Percentiles rank a stretch among this genome's conserved stretches.
These are phyloP conservation scores for Colletotrichum aenigma DNA, from an alignment of 2,329 filamentous ascomycete genomes.

Conservation along the genomic window DNA sequence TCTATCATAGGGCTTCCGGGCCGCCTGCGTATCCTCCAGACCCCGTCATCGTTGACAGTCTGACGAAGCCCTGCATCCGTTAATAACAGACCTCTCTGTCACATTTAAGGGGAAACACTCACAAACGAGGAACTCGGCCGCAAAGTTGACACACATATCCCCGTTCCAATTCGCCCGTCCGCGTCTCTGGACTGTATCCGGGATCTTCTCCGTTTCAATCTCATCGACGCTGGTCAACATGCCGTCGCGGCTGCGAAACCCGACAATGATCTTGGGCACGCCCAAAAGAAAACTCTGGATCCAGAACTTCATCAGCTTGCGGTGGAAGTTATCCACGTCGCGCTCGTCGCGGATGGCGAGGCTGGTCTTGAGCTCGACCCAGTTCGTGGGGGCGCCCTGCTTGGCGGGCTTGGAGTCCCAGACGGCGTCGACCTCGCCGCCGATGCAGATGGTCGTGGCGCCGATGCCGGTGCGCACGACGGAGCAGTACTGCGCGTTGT, in stretches of 20 bases:
- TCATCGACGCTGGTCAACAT: conserved; percentile 76
- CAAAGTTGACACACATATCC: conserved; percentile 92
- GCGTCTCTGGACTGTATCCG: conserved; percentile 71
- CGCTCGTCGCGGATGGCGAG: conserved; percentile 70
- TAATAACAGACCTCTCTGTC: background rate
- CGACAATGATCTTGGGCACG: conserved; percentile 89
- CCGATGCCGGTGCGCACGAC: conserved; percentile 90
- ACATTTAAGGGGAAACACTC: conserved; percentile 33
- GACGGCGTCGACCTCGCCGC: conserved; percentile 93
- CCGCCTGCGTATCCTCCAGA: conserved; percentile 78
- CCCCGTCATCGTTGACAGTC: conserved; percentile 70
- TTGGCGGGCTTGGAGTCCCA: conserved; percentile 80
- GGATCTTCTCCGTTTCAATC: conserved; percentile 79
- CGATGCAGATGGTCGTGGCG: conserved; percentile 74
- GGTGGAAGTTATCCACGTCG: conserved; percentile 79
- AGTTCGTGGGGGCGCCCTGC: conserved; percentile 75
- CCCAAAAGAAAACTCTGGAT: conserved; percentile 94
- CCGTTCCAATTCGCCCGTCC: conserved; percentile 83
- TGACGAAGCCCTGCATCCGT: conserved; percentile 61
- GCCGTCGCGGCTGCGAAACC: conserved; percentile 78
- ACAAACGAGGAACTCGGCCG: conserved; percentile 79
- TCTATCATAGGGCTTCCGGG: conserved; percentile 71
- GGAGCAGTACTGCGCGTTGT: conserved; percentile 94
- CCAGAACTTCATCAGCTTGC: conserved; percentile 95
- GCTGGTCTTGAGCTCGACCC: conserved; percentile 95